Percentiles rank a stretch among this genome's conserved stretches.
Evolutionary conservation across 345 rosid species (phyloP).

Genomic region (Syzygium jambos): DNA sequence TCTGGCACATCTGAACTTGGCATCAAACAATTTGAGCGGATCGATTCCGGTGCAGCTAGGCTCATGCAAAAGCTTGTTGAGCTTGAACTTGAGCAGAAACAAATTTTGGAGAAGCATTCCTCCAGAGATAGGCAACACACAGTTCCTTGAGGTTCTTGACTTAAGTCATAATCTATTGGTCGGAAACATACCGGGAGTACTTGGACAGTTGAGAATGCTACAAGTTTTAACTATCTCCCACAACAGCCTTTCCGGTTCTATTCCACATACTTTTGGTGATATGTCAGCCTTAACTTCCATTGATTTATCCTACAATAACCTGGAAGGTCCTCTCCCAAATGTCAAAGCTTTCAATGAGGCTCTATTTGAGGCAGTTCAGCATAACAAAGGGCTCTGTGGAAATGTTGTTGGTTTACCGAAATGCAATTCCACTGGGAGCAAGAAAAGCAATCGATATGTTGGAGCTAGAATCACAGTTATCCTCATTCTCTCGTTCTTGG

Average conservation of each 20-base stretch:
- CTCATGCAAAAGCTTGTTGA: not conserved
- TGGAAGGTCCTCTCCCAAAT: not conserved
- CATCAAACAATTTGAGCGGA: not conserved
- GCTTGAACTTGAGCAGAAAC: not conserved
- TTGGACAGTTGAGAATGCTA: not conserved
- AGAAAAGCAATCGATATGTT: rapidly evolving
- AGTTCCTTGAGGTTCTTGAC: not conserved
- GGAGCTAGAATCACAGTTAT: not conserved
- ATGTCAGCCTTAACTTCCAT: not conserved
- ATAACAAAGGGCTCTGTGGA: not conserved
- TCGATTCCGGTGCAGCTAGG: not conserved
- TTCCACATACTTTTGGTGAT: not conserved
- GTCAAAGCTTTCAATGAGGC: not conserved
- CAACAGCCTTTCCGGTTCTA: not conserved
- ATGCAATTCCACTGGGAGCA: not conserved
- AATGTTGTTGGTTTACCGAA: not conserved
- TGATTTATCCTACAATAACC: not conserved
- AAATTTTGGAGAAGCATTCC: not conserved
- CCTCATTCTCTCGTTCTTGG: not conserved
- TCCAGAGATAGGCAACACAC: not conserved
- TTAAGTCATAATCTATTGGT: not conserved
- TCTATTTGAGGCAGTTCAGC: not conserved
- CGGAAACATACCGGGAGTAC: not conserved
- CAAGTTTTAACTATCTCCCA: not conserved
- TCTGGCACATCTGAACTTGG: not conserved